phyloP scores from a whole-genome alignment of 768 basidiomycete genomes.

The Psilocybe azurescens region DNA sequence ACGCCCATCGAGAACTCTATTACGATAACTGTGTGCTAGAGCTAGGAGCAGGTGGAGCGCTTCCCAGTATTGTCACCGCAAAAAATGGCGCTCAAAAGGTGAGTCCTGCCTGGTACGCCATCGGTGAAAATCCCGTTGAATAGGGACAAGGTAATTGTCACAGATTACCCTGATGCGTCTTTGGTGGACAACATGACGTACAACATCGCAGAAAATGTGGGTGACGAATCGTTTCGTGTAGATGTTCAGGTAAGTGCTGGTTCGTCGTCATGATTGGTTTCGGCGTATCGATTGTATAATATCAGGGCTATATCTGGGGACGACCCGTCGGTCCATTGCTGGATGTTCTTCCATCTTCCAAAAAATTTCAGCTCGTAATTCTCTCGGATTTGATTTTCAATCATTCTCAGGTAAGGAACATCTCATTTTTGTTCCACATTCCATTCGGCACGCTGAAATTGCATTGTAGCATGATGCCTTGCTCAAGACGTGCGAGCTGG shows the following conservation, averaged over 20 bases:
- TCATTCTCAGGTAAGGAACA: slow-evolving; percentile 78
- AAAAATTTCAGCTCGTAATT: slow-evolving; percentile 78
- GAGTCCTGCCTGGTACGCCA: slow-evolving; percentile 10
- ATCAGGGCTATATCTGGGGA: slow-evolving; percentile 83
- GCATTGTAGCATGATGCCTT: slow-evolving; percentile 75
- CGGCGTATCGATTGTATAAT: neutral
- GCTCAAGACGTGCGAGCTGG: slow-evolving; percentile 70
- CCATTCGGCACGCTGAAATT: neutral
- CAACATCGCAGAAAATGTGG: slow-evolving; percentile 70
- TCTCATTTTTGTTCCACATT: neutral
- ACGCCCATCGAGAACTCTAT: slow-evolving; percentile 54
- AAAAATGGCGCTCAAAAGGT: slow-evolving; percentile 76
- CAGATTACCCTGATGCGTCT: slow-evolving; percentile 88
- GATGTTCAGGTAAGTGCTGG: slow-evolving; percentile 32
- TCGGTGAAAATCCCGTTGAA: neutral
- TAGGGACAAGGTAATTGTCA: slow-evolving; percentile 71
- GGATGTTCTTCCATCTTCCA: slow-evolving; percentile 24
- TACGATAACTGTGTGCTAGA: slow-evolving; percentile 67
- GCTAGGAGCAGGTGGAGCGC: slow-evolving; percentile 91
- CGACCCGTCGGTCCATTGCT: slow-evolving; percentile 53
- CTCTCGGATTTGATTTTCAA: slow-evolving; percentile 95
- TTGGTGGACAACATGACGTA: slow-evolving; percentile 76
- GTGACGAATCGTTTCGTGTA: slow-evolving; percentile 36
- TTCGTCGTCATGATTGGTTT: neutral
- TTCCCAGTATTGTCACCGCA: slow-evolving; percentile 81